These are phyloP conservation scores for Niveomyces coronatus DNA, from an alignment of 2,329 filamentous ascomycete species.

Conservation along the genomic window DNA sequence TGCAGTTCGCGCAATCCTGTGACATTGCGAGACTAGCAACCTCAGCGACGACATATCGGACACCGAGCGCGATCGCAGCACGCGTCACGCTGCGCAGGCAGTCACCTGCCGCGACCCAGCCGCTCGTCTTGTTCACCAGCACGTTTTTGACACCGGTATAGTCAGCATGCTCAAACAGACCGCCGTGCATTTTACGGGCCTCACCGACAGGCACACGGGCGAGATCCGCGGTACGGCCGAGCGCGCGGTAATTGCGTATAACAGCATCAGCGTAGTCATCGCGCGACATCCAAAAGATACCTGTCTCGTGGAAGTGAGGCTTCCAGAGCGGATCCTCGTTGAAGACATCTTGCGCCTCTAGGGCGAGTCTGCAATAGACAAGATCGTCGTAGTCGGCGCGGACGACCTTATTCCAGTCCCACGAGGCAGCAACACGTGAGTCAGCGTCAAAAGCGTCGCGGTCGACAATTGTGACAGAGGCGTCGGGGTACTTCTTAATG, in stretches of 20 bases:
- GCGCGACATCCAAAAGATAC: slow-evolving; percentile 47
- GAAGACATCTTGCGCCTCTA: slow-evolving; percentile 57
- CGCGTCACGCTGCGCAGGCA: slow-evolving; percentile 44
- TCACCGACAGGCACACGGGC: slow-evolving; percentile 35
- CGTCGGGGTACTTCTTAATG: slow-evolving; percentile 37
- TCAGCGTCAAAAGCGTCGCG: slow-evolving; percentile 40
- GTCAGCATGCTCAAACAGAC: slow-evolving; percentile 49
- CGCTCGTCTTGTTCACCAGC: slow-evolving; percentile 49
- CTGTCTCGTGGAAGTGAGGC: slow-evolving; percentile 47
- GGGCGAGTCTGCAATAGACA: slow-evolving; percentile 51
- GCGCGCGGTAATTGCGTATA: slow-evolving; percentile 39
- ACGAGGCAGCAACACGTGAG: slow-evolving; percentile 48
- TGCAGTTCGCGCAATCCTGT: slow-evolving; percentile 28
- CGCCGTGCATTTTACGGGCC: slow-evolving; percentile 41
- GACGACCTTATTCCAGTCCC: slow-evolving; percentile 65
- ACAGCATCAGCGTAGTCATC: slow-evolving; percentile 41
- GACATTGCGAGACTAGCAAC: slow-evolving; percentile 38
- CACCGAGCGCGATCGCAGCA: slow-evolving; percentile 41
- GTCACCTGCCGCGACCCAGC: slow-evolving; percentile 54
- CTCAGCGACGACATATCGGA: slow-evolving; percentile 47
- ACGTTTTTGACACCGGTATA: slow-evolving; percentile 50
- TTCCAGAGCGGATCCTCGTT: slow-evolving; percentile 44
- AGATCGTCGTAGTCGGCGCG: slow-evolving; percentile 58
- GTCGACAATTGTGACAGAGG: slow-evolving; percentile 47
- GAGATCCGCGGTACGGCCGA: slow-evolving; percentile 29